Conservation (phyloP, 2,329 filamentous ascomycete species). For the Mycogone perniciosa region DNA sequence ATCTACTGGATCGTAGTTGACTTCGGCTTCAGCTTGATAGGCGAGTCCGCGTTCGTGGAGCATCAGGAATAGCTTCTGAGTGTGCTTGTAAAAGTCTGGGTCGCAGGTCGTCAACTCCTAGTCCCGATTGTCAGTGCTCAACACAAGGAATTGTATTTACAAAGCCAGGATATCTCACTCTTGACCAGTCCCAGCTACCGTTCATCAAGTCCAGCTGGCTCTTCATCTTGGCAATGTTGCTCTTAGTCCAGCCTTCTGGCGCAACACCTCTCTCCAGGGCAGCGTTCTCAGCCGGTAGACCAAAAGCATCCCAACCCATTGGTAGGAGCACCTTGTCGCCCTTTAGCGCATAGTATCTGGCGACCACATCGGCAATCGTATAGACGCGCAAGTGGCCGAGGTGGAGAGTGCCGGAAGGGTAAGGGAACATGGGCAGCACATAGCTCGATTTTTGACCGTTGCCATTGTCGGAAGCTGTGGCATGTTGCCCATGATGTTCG, state of each 20-base stretch:
- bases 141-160: neutral
- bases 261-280: constrained; percentile 76
- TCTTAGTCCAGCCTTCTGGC: constrained; percentile 70
- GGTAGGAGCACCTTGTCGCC: constrained; percentile 72
- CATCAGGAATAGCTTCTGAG: constrained; percentile 76
- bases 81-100: constrained; percentile 82
- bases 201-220: constrained; percentile 73
- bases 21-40: constrained; percentile 75
- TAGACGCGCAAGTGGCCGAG: constrained; percentile 85
- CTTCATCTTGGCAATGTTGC: constrained; percentile 82
- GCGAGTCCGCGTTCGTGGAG: constrained; percentile 68
- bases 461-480: constrained; percentile 14
- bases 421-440: constrained; percentile 88
- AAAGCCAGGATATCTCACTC: constrained; percentile 47
- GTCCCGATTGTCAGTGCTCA: neutral
- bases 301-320: constrained; percentile 96
- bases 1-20: constrained; percentile 88
- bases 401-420: constrained; percentile 80
- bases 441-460: constrained; percentile 45
- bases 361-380: constrained; percentile 80
- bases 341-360: constrained; percentile 67
- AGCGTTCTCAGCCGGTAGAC: constrained; percentile 84
- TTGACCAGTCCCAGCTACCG: constrained; percentile 74
- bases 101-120: constrained; percentile 82
- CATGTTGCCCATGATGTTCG: constrained; percentile 16